Evolutionary conservation across 2,329 filamentous ascomycete genomes (phyloP).

Genomic region (Verticillium isaacii): DNA sequence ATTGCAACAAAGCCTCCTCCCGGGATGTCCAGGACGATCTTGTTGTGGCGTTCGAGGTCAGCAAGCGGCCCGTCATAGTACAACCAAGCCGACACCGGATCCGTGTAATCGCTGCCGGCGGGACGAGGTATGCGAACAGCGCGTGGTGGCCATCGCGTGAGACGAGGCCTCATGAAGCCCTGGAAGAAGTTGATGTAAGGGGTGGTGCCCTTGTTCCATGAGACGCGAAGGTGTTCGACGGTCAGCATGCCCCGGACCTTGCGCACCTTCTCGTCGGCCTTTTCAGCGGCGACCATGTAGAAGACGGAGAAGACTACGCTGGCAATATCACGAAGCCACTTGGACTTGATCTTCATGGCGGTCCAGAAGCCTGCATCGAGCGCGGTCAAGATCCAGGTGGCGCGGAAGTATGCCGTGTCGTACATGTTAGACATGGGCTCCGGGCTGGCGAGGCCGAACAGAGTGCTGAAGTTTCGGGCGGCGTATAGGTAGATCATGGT

Average conservation of each 20-base stretch:
- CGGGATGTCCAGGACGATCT: constrained; percentile 82
- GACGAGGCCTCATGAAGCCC: constrained; percentile 67
- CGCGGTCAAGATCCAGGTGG: constrained; percentile 93
- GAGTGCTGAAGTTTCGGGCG: constrained; percentile 87
- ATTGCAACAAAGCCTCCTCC: constrained; percentile 96
- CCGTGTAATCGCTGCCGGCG: constrained; percentile 71
- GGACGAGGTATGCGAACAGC: constrained; percentile 82
- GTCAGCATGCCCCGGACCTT: constrained; percentile 84
- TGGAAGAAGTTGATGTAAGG: constrained; percentile 77
- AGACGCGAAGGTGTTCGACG: constrained; percentile 83
- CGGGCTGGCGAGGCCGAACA: constrained; percentile 84
- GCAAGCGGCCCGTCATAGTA: constrained; percentile 89
- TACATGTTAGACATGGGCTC: constrained; percentile 95
- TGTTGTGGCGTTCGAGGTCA: constrained; percentile 69
- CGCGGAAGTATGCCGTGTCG: constrained; percentile 85
- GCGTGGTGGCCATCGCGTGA: constrained; percentile 77
- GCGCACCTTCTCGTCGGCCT: constrained; percentile 93
- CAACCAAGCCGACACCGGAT: constrained; percentile 81
- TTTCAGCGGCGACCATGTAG: constrained; percentile 88
- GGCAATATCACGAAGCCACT: constrained; percentile 76
- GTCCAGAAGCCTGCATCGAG: constrained; percentile 98
- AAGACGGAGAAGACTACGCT: constrained; percentile 83
- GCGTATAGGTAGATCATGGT: constrained; percentile 91
- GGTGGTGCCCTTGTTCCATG: constrained; percentile 92
- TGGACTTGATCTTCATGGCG: constrained; percentile 81